Evolutionary conservation across 345 rosid genomes (phyloP), one percentile per base, ranked within the genome.

Genomic region (Ceriops tagal): DNA sequence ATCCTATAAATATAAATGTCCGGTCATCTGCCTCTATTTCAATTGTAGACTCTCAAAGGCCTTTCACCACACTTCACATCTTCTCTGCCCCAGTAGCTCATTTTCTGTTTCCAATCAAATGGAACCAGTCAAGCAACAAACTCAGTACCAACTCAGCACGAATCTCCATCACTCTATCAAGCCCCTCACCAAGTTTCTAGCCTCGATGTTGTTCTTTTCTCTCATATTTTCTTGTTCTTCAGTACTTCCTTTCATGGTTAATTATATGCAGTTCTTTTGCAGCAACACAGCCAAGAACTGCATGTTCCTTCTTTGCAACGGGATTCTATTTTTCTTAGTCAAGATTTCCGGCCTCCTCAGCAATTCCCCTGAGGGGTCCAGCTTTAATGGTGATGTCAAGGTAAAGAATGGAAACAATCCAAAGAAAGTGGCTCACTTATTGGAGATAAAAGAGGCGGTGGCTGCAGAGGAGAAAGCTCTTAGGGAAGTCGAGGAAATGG

Each of bases 271-370:
- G 49, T 53, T 64, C 68, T 65, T 77, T 47, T 62, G 72, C 71
- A 37, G 52, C 37, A 72, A 8, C 62, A 71, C 83, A 30, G 81
- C 78, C 79, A 88, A 86, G 87, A 86, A 69, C 66, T 83, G 75
- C 80, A 80, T 87, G 81, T 92, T 92, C 80, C 79, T 89, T 46
- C 77, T 89, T 13, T 84, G 87, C 77, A 92, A 88, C 72, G 96
- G 91, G 13, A 88, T 92, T 27, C 78, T 92, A 6, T 84, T 80
- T 57, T 32, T 89, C 21, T 60, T 89, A 7, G 34, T 77, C 46
- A 81, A 75, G 68, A 84, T 64, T 72, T 82, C 89, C 4, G 83
- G 87, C 55, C 61, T 80, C 58, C 66, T 66, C 9, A 61, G 70
- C 3, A 75, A 62, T 61, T 69, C 72, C 22, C 65, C 20, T 13